Conservation (phyloP, 805 yeast genomes). For the Isabelozyma rhagii region DNA sequence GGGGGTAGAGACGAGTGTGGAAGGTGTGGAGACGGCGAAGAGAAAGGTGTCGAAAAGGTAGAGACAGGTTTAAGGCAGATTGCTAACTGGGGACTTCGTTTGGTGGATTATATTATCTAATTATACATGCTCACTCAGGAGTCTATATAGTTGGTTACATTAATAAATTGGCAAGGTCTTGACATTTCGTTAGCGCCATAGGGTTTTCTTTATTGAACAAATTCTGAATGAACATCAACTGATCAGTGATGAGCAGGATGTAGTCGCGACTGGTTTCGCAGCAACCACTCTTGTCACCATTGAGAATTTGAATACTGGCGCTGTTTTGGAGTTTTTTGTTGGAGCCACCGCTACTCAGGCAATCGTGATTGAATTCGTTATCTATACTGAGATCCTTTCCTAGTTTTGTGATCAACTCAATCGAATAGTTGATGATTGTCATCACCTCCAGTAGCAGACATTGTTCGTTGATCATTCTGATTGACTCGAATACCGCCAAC, state of each 20-base stretch:
- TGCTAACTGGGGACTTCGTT: no score
- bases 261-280: constrained; percentile 7
- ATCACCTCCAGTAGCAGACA: not conserved
- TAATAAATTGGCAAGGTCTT: constrained; percentile 7
- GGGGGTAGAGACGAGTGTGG: no score
- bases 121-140: no score
- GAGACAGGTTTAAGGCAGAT: no score
- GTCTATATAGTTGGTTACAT: constrained; percentile 1
- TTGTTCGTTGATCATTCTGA: constrained; percentile 6
- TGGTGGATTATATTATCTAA: no score
- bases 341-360: not conserved
- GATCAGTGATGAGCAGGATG: constrained; percentile 7
- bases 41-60: no score
- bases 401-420: not conserved
- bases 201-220: constrained; percentile 4
- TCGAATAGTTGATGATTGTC: not conserved
- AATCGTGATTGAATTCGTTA: not conserved
- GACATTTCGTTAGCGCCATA: constrained; percentile 6
- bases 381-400: not conserved
- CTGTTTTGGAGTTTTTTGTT: not conserved
- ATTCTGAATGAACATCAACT: constrained; percentile 6
- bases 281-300: not conserved
- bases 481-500: constrained; percentile 17
- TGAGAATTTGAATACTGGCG: not conserved
- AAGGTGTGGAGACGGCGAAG: no score